A percentile compares a stretch with the other conserved stretches of the same genome.
Evolutionary conservation across 495 filamentous ascomycete genomes (phyloP).

Genomic region (Lepidopterella palustris): DNA sequence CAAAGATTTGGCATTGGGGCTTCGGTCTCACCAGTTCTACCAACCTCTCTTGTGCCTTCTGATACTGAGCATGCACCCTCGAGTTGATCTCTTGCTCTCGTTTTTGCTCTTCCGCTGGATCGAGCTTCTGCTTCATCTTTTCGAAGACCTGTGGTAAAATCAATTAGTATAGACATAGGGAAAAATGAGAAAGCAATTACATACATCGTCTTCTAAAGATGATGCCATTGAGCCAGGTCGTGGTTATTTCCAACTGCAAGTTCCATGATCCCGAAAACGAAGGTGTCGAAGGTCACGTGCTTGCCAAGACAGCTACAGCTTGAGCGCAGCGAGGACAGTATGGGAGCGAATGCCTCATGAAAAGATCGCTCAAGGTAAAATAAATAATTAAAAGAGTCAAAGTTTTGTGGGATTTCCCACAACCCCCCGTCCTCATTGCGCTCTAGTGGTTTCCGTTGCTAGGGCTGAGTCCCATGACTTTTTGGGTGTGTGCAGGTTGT

Average conservation of each 20-base stretch:
- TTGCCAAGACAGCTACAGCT: neutral
- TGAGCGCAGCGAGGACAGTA: no score
- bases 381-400: no score
- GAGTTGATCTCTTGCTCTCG: slow-evolving; percentile 57
- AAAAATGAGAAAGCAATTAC: slow-evolving; percentile 11
- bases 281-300: neutral
- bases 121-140: slow-evolving; percentile 53
- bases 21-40: slow-evolving; percentile 44
- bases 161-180: neutral
- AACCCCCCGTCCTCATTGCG: no score
- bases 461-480: no score
- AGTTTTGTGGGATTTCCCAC: no score
- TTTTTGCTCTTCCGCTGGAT: slow-evolving; percentile 55
- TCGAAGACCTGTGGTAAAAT: slow-evolving; percentile 52
- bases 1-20: neutral
- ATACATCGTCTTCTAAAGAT: slow-evolving; percentile 47
- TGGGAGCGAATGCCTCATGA: no score
- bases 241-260: neutral
- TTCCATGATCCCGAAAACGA: neutral
- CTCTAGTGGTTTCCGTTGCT: no score
- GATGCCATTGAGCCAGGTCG: slow-evolving; percentile 45
- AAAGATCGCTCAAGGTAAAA: no score
- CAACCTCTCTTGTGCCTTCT: slow-evolving; percentile 58
- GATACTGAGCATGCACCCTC: slow-evolving; percentile 55
- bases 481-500: no score